Evolutionary conservation across 176 grass and related monocot species (phyloP), one percentile per base, ranked within the genome.

Genomic region (Carex scoparia): DNA sequence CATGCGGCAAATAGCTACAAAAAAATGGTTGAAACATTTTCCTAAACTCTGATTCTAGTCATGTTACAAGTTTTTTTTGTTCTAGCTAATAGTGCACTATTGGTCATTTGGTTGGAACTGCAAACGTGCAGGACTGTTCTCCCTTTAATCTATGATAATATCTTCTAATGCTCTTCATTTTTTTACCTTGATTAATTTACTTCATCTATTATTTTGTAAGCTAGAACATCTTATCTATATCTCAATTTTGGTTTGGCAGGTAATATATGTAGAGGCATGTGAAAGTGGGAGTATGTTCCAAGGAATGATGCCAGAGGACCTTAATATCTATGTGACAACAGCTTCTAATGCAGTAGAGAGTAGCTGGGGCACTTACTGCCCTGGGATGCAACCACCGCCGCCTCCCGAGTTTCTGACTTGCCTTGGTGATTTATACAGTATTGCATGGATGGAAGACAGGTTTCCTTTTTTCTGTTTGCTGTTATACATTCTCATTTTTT

Each of bases 381-480:
- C 95, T 76, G 91, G 91, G 9, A 88, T 76, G 86, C 40, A 90
- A 14, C 80, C 89, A 35, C 19, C 95, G 15, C 92, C 95, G 5
- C 95, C 95, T 69, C 33, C 86, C 31, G 92, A 90, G 63, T 98
- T 86, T 87, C 81, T 78, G 27, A 94, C 92, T 37, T 98, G 95
- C 69, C 87, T 98, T 58, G 95, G 95, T 51, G 95, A 98, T 67
- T 38, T 93, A 82, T 98, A 98, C 80, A 98, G 95, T 78, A 84
- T 98, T 84, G 72, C 95, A 86, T 98, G 95, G 95, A 93, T 98
- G 92, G 95, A 98, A 86, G 95, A 98, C 56, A 98, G 95, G 95
- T 98, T 58, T 77, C 8, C 12, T 19, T 28, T 32, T 78, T 33
- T 71, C 16, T 71, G 37, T 71, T 12, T 69, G 16, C 68, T 71